These are phyloP conservation scores for Auriscalpium vulgare DNA, from an alignment of 768 basidiomycete species.

Conservation along the genomic window DNA sequence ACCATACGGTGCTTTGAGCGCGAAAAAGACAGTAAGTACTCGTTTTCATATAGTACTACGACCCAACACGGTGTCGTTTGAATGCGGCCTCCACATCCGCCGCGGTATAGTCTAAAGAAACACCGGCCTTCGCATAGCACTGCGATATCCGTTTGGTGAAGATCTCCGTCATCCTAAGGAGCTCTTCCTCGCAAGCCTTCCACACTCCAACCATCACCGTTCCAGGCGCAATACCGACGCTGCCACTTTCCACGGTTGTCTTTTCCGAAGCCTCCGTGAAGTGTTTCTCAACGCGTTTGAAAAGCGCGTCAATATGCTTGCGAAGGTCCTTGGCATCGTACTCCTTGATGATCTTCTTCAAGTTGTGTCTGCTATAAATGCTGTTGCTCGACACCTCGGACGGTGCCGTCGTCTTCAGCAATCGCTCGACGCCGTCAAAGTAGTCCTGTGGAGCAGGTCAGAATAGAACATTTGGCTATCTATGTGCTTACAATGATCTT, in stretches of 20 bases:
- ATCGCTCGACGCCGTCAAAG: conserved; percentile 87
- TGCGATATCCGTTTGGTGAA: conserved; percentile 63
- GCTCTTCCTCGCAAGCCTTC: conserved; percentile 84
- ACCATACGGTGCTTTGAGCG: no score
- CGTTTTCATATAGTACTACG: conserved; percentile 10
- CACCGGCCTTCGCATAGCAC: conserved; percentile 71
- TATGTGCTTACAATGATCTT: conserved; percentile 54
- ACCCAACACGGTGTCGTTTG: conserved; percentile 45
- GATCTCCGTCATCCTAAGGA: conserved; percentile 62
- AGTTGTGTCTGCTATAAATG: conserved; percentile 63
- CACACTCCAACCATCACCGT: conserved; percentile 79
- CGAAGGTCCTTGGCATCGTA: conserved; percentile 83
- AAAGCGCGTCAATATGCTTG: conserved; percentile 78
- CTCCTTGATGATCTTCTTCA: conserved; percentile 86
- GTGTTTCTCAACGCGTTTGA: conserved; percentile 93
- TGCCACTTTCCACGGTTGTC: conserved; percentile 40
- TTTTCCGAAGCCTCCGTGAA: conserved; percentile 79
- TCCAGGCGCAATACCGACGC: conserved; percentile 39
- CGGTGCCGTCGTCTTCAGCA: conserved; percentile 71
- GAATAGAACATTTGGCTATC: background rate
- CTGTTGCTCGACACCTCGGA: conserved; percentile 69
- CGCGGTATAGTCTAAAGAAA: conserved; percentile 65
- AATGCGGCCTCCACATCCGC: conserved; percentile 76
- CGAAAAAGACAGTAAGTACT: background rate
- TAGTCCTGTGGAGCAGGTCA: conserved; percentile 56